Conservation (phyloP, 129 eudicot genomes). For the Deinandra increscens region DNA sequence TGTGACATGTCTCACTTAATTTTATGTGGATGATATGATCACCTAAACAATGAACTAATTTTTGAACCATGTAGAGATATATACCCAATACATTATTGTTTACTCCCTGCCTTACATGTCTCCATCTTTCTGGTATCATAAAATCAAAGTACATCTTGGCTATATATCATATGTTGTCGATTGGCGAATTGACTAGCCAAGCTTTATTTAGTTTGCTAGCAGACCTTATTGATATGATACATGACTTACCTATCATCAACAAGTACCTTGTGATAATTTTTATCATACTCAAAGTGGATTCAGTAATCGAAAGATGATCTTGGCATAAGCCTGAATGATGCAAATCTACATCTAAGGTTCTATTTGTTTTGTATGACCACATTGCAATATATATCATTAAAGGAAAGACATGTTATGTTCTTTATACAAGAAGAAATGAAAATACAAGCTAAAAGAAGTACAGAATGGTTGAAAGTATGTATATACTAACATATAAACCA, state of each 20-base stretch:
- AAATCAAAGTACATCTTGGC: constrained; percentile 8
- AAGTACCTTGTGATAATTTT: neutral
- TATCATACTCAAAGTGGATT: neutral
- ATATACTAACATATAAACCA: too few species aligned
- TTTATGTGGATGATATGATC: constrained; percentile 11
- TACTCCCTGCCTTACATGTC: constrained; percentile 5
- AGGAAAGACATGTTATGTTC: too few species aligned
- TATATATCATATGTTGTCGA: neutral
- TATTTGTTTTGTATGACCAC: too few species aligned
- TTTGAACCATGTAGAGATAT: neutral
- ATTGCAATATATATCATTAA: too few species aligned
- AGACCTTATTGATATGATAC: neutral
- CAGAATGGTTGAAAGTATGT: too few species aligned
- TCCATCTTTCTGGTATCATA: neutral
- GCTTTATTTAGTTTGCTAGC: neutral
- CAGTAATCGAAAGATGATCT: too few species aligned
- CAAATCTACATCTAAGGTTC: neutral
- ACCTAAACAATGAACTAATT: constrained; percentile 6
- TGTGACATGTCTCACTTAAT: constrained; percentile 1
- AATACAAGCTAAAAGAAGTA: too few species aligned
- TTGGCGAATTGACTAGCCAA: neutral
- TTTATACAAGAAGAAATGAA: too few species aligned
- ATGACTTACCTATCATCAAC: neutral
- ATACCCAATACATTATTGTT: neutral
- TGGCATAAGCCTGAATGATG: neutral